These are phyloP conservation scores for Kwoniella heveanensis DNA, from an alignment of 768 basidiomycete genomes.

Conservation along the genomic window DNA sequence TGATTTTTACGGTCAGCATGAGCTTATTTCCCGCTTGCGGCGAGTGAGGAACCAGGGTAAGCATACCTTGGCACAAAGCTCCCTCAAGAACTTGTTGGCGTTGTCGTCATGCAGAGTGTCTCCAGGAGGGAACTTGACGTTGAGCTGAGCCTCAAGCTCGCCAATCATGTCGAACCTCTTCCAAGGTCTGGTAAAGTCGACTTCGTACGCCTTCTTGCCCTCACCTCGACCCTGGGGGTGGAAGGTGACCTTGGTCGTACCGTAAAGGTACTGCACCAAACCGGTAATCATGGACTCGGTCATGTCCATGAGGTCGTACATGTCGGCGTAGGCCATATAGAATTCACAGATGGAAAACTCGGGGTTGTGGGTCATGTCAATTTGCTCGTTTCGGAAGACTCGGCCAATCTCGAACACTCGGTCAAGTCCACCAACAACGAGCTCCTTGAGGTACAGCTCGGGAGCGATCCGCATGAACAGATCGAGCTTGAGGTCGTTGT, in stretches of 20 bases:
- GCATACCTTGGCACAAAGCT: conserved; percentile 77
- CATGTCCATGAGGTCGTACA: conserved; percentile 97
- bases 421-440: conserved; percentile 94
- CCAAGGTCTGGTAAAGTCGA: conserved; percentile 94
- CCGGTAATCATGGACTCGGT: conserved; percentile 89
- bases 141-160: conserved; percentile 90
- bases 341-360: conserved; percentile 99
- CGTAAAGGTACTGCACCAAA: conserved; percentile 81
- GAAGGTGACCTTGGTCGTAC: conserved; percentile 69
- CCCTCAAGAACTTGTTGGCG: conserved; percentile 83
- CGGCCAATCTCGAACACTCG: conserved; percentile 98
- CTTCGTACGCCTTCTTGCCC: conserved; percentile 63
- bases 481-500: conserved; percentile 96
- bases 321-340: conserved; percentile 99
- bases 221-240: conserved; percentile 91
- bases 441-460: conserved; percentile 96
- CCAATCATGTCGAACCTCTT: conserved; percentile 98
- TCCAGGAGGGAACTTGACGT: conserved; percentile 88
- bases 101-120: conserved; percentile 83
- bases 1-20: background rate
- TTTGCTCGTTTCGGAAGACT: conserved; percentile 97
- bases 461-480: conserved; percentile 96
- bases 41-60: background rate
- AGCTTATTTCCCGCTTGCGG: too few relatives aligned
- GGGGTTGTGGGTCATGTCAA: conserved; percentile 98